These are phyloP conservation scores for Kazachstania bromeliacearum DNA, from an alignment of 805 yeast species.

Conservation along the genomic window DNA sequence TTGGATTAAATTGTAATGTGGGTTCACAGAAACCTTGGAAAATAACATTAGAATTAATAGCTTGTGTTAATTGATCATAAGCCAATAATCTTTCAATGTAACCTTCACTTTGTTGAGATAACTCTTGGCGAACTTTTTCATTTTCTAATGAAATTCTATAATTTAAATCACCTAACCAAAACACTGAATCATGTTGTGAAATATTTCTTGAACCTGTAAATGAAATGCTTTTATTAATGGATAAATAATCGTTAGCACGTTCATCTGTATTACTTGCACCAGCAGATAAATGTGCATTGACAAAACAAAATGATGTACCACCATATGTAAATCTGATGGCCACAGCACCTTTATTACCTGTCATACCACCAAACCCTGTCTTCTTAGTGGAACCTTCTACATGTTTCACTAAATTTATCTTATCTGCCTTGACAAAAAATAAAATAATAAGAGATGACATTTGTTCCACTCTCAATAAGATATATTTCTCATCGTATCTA, in stretches of 20 bases:
- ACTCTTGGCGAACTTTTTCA: slow-evolving; percentile 56
- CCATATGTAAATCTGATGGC: slow-evolving; percentile 84
- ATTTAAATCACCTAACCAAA: slow-evolving; percentile 95
- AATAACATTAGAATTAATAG: slow-evolving; percentile 61
- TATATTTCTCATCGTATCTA: slow-evolving; percentile 41
- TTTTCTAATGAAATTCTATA: slow-evolving; percentile 65
- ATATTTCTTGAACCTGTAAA: slow-evolving; percentile 71
- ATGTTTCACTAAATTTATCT: slow-evolving; percentile 48
- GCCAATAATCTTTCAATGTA: slow-evolving; percentile 40
- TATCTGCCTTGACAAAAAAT: slow-evolving; percentile 47
- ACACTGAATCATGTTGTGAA: slow-evolving; percentile 71
- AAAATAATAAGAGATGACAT: slow-evolving; percentile 63
- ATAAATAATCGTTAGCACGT: slow-evolving; percentile 71
- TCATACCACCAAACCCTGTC: slow-evolving; percentile 93
- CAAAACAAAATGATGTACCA: slow-evolving; percentile 67
- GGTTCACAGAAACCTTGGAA: slow-evolving; percentile 71
- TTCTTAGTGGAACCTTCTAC: slow-evolving; percentile 88
- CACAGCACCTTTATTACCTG: slow-evolving; percentile 95
- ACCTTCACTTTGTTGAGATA: slow-evolving; percentile 37
- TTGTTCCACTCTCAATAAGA: slow-evolving; percentile 61
- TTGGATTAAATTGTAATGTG: slow-evolving; percentile 71
- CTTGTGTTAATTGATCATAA: slow-evolving; percentile 70
- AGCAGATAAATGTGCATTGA: slow-evolving; percentile 91
- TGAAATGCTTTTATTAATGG: slow-evolving; percentile 64
- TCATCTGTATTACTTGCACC: slow-evolving; percentile 76